Evolutionary conservation across 495 filamentous ascomycete genomes (phyloP), one percentile per base, ranked within the genome.

Genomic region (Geoglossum glabrum): DNA sequence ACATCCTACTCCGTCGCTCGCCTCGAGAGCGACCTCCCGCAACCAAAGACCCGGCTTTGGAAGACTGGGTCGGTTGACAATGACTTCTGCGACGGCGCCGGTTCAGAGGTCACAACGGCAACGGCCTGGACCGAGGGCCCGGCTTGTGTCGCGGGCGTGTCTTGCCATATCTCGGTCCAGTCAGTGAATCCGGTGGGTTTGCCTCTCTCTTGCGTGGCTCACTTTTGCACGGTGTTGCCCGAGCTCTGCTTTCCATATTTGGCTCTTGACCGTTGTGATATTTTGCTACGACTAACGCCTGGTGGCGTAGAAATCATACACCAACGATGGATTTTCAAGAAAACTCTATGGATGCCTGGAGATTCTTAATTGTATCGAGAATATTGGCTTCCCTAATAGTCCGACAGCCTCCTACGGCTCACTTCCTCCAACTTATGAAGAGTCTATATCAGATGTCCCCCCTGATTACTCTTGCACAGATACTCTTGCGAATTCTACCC

Each of bases 21-120:
- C 46, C 46, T 10, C 3, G 11, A 26, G 46, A 50, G 11, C 46
- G 46, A 4, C 46, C 46, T 26, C 21, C 21, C 10, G 7, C 46
- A 4, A 50, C 46, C 46, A 50, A 50, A 50, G 46, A 50, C 26
- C 46, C 46, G 6, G 46, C 46, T 28, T 26, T 50, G 46, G 46
- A 50, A 23, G 46, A 50, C 46, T 50, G 46, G 46, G 46, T 50
- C 21, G 46, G 46, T 50, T 50, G 46, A 50, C 46, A 50, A 50
- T 50, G 21, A 50, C 46, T 10, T 10, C 21, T 8, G n/a, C 7
- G 3, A 8, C 7, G 7, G 4, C n/a, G 4, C 4, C 46, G 4
- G n/a, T 28, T 3, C 17, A 15, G 26, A 6, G 46, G 46, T 3
- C 8, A 8, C 46, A 3, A 3, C n/a, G 5, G 11, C 46, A 25